Percentiles rank a stretch among this genome's conserved stretches.
phyloP scores from a whole-genome alignment of 495 filamentous ascomycete genomes.

The Cercophora sp. region DNA sequence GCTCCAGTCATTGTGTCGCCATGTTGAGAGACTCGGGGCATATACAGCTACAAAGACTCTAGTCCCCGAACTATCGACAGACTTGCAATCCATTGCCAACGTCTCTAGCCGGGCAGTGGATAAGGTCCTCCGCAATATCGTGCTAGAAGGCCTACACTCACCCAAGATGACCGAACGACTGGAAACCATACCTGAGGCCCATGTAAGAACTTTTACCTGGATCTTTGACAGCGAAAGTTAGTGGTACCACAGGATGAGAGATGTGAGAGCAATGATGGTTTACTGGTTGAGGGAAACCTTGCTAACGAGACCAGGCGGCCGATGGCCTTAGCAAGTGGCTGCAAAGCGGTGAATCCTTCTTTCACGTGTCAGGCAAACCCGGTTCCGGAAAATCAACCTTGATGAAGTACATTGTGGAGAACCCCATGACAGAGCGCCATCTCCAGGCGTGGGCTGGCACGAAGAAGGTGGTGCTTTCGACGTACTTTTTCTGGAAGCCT shows the following conservation, averaged over 20 bases:
- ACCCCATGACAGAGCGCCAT: constrained; percentile 1
- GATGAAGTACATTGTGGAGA: constrained; percentile 9
- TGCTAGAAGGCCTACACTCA: background rate
- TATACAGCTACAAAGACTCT: too few relatives aligned
- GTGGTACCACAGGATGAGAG: background rate
- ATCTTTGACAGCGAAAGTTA: background rate
- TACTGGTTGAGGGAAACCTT: too few relatives aligned
- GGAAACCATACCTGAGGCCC: background rate
- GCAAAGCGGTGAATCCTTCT: background rate
- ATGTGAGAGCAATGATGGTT: too few relatives aligned
- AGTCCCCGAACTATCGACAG: background rate
- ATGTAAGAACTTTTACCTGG: background rate
- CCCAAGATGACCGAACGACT: background rate
- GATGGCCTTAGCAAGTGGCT: background rate
- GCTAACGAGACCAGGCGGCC: too few relatives aligned
- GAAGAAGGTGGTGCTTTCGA: constrained; percentile 10
- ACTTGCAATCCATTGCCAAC: background rate
- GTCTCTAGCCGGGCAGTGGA: background rate
- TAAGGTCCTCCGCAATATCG: background rate
- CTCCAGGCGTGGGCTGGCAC: background rate
- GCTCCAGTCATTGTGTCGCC: background rate
- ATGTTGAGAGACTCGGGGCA: background rate
- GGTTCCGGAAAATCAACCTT: constrained; percentile 18
- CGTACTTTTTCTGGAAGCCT: constrained; percentile 14
- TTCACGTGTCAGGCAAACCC: constrained; percentile 16